A percentile compares a stretch with the other conserved stretches of the same genome.
Conservation (phyloP, 2,329 filamentous ascomycete species). For the Stagonosporopsis cucurbitacearum region DNA sequence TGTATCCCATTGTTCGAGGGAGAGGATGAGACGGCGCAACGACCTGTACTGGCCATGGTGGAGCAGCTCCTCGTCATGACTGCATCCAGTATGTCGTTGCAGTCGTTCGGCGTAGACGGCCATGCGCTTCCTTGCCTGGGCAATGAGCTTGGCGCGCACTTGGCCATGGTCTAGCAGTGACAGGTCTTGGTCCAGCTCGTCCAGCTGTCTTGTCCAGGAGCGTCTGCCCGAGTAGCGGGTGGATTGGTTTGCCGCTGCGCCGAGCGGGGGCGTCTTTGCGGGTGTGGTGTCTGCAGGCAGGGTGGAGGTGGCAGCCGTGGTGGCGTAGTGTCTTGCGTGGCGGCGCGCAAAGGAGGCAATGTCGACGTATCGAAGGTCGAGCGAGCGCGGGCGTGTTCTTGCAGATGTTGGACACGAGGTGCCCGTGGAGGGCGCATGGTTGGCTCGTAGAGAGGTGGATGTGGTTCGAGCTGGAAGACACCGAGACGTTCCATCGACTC, state of each 20-base stretch:
- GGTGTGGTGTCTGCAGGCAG: neutral
- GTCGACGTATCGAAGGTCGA: conserved; percentile 32
- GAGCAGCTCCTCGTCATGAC: conserved; percentile 1
- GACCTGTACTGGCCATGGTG: conserved; percentile 40
- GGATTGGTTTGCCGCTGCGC: neutral
- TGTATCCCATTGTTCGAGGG: conserved; percentile 20
- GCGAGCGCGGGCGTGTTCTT: neutral
- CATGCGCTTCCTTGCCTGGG: conserved; percentile 4
- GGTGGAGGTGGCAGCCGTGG: neutral
- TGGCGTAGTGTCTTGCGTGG: conserved; percentile 19
- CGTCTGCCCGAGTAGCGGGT: conserved; percentile 8
- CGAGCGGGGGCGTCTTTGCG: neutral
- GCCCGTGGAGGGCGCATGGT: neutral
- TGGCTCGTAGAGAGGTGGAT: neutral
- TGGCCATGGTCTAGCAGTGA: conserved; percentile 7
- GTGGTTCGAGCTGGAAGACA: neutral
- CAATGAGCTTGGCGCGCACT: conserved; percentile 19
- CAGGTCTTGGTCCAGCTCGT: neutral
- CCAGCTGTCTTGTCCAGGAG: conserved; percentile 3
- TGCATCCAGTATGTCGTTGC: neutral
- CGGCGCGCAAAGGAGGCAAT: conserved; percentile 31
- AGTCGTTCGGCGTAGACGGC: neutral
- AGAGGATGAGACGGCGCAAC: conserved; percentile 34
- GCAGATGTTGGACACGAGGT: neutral
- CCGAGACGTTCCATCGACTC: neutral